phyloP scores from a whole-genome alignment of 768 basidiomycete species.

The Lactarius quietus region DNA sequence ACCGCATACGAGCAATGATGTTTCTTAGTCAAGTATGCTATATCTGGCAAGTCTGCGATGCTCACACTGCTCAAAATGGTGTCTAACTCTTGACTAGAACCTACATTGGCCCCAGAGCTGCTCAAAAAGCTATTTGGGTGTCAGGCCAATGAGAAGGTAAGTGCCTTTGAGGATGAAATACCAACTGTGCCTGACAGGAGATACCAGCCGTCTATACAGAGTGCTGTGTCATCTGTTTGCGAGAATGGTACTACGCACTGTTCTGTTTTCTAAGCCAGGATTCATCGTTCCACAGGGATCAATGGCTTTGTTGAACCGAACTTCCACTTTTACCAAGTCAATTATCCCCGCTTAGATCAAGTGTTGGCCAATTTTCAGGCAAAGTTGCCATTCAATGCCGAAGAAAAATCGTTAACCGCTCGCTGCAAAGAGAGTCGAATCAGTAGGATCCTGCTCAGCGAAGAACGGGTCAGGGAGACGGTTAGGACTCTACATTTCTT shows the following conservation, averaged over 20 bases:
- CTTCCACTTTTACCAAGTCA: constrained; percentile 50
- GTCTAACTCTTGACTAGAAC: constrained; percentile 43
- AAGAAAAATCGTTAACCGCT: constrained; percentile 39
- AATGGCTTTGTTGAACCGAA: constrained; percentile 60
- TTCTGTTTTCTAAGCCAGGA: constrained; percentile 17
- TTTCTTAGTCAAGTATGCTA: constrained; percentile 39
- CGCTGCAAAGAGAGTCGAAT: constrained; percentile 45
- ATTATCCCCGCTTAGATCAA: constrained; percentile 41
- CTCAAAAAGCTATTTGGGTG: constrained; percentile 61
- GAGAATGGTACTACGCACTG: constrained; percentile 49
- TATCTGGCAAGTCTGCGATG: constrained; percentile 34
- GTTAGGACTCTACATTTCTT: constrained; percentile 37
- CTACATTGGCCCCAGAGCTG: constrained; percentile 56
- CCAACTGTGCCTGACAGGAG: background rate
- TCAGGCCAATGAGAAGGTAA: constrained; percentile 81
- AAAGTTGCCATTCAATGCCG: constrained; percentile 31
- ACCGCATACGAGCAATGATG: constrained; percentile 1
- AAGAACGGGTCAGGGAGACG: constrained; percentile 41
- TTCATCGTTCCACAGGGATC: constrained; percentile 42
- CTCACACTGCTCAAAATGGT: background rate
- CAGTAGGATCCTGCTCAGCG: constrained; percentile 39
- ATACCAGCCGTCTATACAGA: constrained; percentile 69
- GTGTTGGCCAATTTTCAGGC: constrained; percentile 40
- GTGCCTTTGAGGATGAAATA: background rate
- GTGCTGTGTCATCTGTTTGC: constrained; percentile 57